A percentile compares a stretch with the other conserved stretches of the same genome.
Conservation (phyloP, 352 stramenopile species). For the Phytophthora ramorum region DNA sequence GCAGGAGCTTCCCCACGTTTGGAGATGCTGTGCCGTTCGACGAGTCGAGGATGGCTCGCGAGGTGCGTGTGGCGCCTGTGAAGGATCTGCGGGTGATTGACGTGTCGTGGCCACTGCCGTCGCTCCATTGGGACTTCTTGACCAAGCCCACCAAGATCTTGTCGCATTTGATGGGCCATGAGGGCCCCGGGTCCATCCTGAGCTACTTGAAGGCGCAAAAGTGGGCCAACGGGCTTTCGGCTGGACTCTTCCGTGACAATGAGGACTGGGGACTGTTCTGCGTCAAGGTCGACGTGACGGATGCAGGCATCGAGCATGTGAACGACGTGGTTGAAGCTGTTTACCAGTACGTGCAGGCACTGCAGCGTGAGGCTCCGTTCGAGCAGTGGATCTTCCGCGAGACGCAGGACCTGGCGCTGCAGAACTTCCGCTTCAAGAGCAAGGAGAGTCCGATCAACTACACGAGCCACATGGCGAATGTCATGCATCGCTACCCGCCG, state of each 20-base stretch:
- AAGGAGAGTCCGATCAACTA: conserved; percentile 83
- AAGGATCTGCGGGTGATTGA: conserved; percentile 82
- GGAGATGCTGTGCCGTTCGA: conserved; percentile 59
- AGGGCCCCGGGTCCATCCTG: conserved; percentile 93
- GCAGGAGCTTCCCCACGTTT: conserved; percentile 58
- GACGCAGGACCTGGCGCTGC: conserved; percentile 58
- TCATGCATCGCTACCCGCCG: conserved; percentile 73
- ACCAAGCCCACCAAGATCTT: conserved; percentile 89
- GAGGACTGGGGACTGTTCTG: conserved; percentile 76
- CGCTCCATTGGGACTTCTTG: conserved; percentile 60
- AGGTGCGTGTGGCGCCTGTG: conserved; percentile 64
- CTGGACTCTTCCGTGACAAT: conserved; percentile 70
- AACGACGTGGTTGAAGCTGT: conserved; percentile 70
- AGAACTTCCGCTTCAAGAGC: conserved; percentile 81
- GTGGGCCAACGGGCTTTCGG: conserved; percentile 74
- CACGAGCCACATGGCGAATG: conserved; percentile 64
- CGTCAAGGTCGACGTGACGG: conserved; percentile 76
- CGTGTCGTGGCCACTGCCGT: conserved; percentile 72
- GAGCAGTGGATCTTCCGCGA: conserved; percentile 76
- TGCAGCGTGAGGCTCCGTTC: conserved; percentile 51
- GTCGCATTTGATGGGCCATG: conserved; percentile 94
- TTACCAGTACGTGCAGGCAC: conserved; percentile 72
- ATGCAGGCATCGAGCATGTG: conserved; percentile 63
- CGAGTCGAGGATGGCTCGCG: conserved; percentile 45
- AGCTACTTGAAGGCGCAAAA: conserved; percentile 90